phyloP scores from a whole-genome alignment of 768 basidiomycete species.

The Suillus clintonianus region DNA sequence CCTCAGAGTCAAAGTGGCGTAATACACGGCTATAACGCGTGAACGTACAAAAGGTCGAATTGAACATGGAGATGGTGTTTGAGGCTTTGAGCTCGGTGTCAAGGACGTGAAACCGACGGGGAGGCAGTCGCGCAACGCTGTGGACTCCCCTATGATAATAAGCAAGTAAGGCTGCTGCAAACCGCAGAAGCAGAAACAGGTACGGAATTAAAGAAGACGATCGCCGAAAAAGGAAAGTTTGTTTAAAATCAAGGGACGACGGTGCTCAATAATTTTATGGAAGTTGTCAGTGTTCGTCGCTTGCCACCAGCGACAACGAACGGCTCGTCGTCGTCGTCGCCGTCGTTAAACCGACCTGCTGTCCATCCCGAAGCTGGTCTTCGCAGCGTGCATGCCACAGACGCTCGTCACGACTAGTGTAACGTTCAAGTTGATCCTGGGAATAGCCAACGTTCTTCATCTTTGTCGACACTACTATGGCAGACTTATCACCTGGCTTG shows the following conservation, averaged over 20 bases:
- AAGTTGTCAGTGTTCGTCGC: not conserved
- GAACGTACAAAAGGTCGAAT: too few species aligned
- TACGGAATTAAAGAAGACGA: not conserved
- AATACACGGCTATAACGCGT: too few species aligned
- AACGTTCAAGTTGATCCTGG: slow-evolving; percentile 21
- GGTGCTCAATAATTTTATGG: not conserved
- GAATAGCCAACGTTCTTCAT: not conserved
- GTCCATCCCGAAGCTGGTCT: slow-evolving; percentile 29
- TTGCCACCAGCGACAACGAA: slow-evolving; percentile 1
- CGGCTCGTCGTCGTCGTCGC: not conserved
- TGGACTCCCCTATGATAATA: too few species aligned
- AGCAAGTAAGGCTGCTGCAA: too few species aligned
- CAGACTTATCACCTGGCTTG: slow-evolving; percentile 19
- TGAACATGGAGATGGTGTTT: too few species aligned
- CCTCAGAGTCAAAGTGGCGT: too few species aligned
- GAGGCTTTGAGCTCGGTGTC: too few species aligned
- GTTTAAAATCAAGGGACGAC: not conserved
- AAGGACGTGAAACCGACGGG: too few species aligned
- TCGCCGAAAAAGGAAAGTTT: not conserved
- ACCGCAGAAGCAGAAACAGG: too few species aligned
- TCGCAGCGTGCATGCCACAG: slow-evolving; percentile 25
- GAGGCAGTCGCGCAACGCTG: too few species aligned
- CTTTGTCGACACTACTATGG: not conserved
- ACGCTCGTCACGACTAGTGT: slow-evolving; percentile 19
- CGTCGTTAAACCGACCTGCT: slow-evolving; percentile 1